Base-by-base conservation (phyloP, 176 grass and related monocot genomes). In the Aegilops longissima region DNA sequence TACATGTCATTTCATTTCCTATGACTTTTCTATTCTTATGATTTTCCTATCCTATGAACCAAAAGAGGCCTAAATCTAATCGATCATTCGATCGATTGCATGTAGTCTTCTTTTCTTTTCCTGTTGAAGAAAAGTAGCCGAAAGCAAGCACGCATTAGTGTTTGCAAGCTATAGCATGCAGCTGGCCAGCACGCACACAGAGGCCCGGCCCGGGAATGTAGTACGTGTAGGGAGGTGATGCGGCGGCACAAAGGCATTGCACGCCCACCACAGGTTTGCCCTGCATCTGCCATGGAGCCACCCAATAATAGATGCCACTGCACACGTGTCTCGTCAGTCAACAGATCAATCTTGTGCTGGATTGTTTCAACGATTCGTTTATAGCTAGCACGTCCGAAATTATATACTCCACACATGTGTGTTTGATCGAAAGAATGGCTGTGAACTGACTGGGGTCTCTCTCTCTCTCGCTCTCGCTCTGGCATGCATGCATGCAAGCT, bases 51-150 rank as follows among this genome's bases (percentile, higher is more conserved):
- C n/a, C n/a, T n/a, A n/a, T n/a, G n/a, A n/a, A n/a, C n/a, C n/a
- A n/a, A n/a, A n/a, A n/a, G n/a, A n/a, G n/a, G n/a, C 61, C 12
- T 25, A 64, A 66, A 66, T 69, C 9, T 3, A 18, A 70, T 35
- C 17, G 17, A 38, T 23, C 9, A n/a, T 20, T 38, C 31, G 66
- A 20, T 69, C 13, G 66, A 71, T 71, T 21, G 67, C 67, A 70
- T 70, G 67, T 21, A 44, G 21, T 73, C 31, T 69, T 69, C 13
- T 20, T 73, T 73, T 73, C 70, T 74, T 74, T 74, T 74, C 40
- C 71, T 2, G 12, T 27, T 74, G 71, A 74, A 74, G 71, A 74
- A 74, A 74, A 16, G 40, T 13, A 1, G 45, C 71, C 71, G 71
- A 74, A 74, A 74, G 71, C 40, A 44, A n/a, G 47, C 34, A 65